Evolutionary conservation across 192 early-diverging fungal species (phyloP).

Genomic region (Jimgerdemannia flammicorona): DNA sequence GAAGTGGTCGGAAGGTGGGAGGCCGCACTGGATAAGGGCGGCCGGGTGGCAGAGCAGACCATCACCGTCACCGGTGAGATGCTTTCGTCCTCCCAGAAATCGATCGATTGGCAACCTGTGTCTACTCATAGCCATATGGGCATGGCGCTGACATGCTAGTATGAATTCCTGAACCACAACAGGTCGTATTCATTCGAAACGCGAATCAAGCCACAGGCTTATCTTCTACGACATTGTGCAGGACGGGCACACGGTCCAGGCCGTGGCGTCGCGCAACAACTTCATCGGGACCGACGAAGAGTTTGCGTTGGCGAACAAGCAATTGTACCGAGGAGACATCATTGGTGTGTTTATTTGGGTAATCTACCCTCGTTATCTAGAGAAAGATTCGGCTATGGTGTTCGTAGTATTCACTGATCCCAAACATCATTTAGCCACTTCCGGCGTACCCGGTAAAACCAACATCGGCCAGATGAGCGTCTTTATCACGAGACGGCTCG

Average conservation of each 20-base stretch:
- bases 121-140: neutral
- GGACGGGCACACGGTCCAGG: conserved; percentile 56
- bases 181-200: conserved; percentile 63
- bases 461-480: conserved; percentile 66
- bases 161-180: conserved; percentile 16
- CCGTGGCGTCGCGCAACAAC: conserved; percentile 53
- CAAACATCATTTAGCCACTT: conserved; percentile 17
- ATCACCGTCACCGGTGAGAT: conserved; percentile 17
- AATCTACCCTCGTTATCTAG: neutral
- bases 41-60: conserved; percentile 25
- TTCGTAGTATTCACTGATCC: conserved; percentile 12
- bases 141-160: neutral
- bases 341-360: conserved; percentile 24
- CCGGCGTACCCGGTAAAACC: conserved; percentile 67
- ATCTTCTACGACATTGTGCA: conserved; percentile 70
- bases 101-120: conserved; percentile 1
- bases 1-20: conserved; percentile 23
- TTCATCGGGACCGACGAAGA: conserved; percentile 27
- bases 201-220: conserved; percentile 70
- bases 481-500: conserved; percentile 44
- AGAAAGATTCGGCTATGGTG: neutral
- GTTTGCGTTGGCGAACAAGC: conserved; percentile 42
- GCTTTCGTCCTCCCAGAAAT: neutral
- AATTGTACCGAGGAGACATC: conserved; percentile 61
- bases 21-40: conserved; percentile 22